These are phyloP conservation scores for Salinomyces thailandicus DNA, from an alignment of 2,329 filamentous ascomycete genomes.

Conservation along the genomic window DNA sequence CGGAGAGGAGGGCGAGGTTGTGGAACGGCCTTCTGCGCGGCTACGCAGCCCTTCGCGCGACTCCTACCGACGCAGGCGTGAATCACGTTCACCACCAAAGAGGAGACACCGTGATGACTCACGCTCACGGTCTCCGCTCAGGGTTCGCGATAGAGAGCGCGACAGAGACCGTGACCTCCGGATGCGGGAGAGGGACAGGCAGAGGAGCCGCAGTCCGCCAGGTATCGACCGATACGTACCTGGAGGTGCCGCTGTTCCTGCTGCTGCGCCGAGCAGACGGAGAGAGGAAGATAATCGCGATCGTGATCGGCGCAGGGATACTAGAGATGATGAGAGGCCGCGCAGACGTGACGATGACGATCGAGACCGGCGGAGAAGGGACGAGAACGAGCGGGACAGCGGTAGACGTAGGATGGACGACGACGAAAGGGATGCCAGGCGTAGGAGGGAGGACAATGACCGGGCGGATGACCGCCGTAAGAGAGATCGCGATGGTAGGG, in stretches of 20 bases:
- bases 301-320: conserved; percentile 16
- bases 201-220: conserved; percentile 19
- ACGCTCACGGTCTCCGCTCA: conserved; percentile 14
- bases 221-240: conserved; percentile 33
- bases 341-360: conserved; percentile 3
- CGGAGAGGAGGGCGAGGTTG: conserved; percentile 24
- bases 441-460: background rate
- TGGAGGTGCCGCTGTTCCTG: conserved; percentile 17
- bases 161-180: background rate
- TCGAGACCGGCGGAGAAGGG: background rate
- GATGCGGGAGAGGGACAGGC: conserved; percentile 12
- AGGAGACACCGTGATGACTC: conserved; percentile 11
- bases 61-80: conserved; percentile 12
- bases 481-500: conserved; percentile 8
- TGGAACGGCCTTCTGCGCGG: conserved; percentile 14
- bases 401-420: conserved; percentile 4
- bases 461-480: background rate
- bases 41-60: conserved; percentile 9
- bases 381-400: background rate
- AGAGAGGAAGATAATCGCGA: conserved; percentile 11
- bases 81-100: conserved; percentile 16
- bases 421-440: background rate
- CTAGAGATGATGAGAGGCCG: conserved; percentile 17
- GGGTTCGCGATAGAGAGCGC: conserved; percentile 8
- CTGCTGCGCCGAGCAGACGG: conserved; percentile 1